Evolutionary conservation across 352 stramenopile genomes (phyloP), one percentile per base, ranked within the genome.

Genomic region (Elongisporangium undulatum): DNA sequence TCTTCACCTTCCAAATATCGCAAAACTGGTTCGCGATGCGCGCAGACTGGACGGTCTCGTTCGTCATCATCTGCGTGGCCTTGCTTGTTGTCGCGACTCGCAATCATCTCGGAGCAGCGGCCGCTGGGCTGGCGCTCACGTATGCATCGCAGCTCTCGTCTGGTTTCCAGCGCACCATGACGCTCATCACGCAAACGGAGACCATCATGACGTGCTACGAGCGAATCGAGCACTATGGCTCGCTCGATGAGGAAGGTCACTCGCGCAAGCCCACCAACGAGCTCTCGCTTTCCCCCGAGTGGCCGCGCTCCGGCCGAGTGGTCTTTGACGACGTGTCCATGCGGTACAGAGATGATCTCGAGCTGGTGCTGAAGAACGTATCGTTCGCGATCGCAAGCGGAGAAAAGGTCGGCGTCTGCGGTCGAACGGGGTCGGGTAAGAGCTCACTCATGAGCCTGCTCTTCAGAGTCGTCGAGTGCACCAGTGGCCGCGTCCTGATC

Each of bases 11-110:
- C 41, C 77, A 67, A 67, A 59, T 64, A 16, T 61, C 69, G 13
- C 64, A 64, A 48, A 95, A 95, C 58, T 99, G 96, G 95, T 71
- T 99, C 7, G 94, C 89, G 12, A 77, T 99, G 48, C 85, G 97
- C 13, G 77, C 99, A 22, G 93, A 88, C 51, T 75, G n/a, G n/a
- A n/a, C 61, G 39, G 58, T 89, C 20, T 78, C 74, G 3, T 78
- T 93, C 15, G 56, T 89, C n/a, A 95, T 98, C 55, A 92, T 98
- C 34, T 83, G 79, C 34, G 79, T 82, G 23, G 81, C 97, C 12
- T 85, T 89, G 21, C 64, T 98, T 53, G 54, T 92, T 12, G 87
- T 98, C 15, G 58, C 84, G 3, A 70, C 72, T 19, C 82, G 78
- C 56, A 66, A 66, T 9, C 67, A 69, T 10, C 57, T 79, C 21